Evolutionary conservation across 495 filamentous ascomycete genomes (phyloP).

Genomic region (Penicillium roqueforti): DNA sequence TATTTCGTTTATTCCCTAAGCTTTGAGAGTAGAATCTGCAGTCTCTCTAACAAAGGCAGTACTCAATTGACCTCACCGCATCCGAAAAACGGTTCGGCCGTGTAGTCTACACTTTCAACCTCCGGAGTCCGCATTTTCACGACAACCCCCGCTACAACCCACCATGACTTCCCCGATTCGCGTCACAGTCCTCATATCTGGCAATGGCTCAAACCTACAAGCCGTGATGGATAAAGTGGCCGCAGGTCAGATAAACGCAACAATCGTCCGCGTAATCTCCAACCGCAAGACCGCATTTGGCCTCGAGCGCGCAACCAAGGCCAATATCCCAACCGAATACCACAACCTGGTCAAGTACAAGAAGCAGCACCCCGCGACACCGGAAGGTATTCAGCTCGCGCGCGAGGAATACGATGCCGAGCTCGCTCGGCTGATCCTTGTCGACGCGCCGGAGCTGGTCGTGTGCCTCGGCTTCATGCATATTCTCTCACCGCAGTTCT

Average conservation of each 20-base stretch:
- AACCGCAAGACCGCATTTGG: constrained; percentile 81
- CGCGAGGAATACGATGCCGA: constrained; percentile 75
- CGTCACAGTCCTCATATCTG: constrained; percentile 68
- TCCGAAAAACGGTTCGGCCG: not conserved
- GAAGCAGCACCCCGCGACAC: constrained; percentile 43
- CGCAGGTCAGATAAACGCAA: constrained; percentile 52
- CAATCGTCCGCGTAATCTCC: constrained; percentile 72
- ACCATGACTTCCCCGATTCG: constrained; percentile 36
- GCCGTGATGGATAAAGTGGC: constrained; percentile 75
- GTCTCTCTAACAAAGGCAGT: not conserved
- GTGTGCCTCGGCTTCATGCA: constrained; percentile 54
- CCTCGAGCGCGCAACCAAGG: constrained; percentile 63
- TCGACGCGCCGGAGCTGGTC: constrained; percentile 65
- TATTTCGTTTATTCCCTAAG: not conserved
- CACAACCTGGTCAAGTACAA: constrained; percentile 78
- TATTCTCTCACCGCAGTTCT: constrained; percentile 58
- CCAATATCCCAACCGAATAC: constrained; percentile 74
- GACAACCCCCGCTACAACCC: not conserved
- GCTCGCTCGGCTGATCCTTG: constrained; percentile 65
- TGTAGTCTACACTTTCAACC: not conserved
- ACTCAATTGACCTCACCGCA: not conserved
- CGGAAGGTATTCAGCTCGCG: constrained; percentile 47
- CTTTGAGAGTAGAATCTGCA: not conserved
- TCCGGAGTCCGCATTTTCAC: not conserved
- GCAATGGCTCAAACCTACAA: constrained; percentile 83